These are phyloP conservation scores for Ailanthus altissimus DNA, from an alignment of 345 rosid genomes.

Conservation along the genomic window DNA sequence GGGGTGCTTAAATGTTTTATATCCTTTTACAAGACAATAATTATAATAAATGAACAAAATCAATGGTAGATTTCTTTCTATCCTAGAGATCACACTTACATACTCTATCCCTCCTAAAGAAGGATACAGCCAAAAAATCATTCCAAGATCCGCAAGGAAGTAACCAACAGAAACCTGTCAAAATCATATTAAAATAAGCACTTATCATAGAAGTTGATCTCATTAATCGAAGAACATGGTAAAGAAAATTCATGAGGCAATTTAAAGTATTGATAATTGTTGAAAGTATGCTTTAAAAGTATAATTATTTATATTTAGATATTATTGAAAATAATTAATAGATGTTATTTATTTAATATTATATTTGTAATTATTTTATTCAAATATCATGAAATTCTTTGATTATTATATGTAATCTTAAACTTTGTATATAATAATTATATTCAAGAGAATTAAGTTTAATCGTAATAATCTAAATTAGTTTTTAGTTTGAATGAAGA, in stretches of 20 bases:
- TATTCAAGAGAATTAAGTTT: too few species aligned
- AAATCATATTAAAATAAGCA: slow-evolving; percentile 5
- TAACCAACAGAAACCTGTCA: slow-evolving; percentile 87
- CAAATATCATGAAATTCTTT: too few species aligned
- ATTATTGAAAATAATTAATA: too few species aligned
- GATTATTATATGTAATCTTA: too few species aligned
- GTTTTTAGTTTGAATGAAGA: too few species aligned
- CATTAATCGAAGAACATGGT: not conserved
- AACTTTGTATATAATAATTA: too few species aligned
- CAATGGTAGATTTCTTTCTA: not conserved
- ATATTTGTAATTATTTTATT: too few species aligned
- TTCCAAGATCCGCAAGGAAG: slow-evolving; percentile 74
- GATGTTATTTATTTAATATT: too few species aligned
- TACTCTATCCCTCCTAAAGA: slow-evolving; percentile 84
- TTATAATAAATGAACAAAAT: not conserved
- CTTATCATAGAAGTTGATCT: not conserved
- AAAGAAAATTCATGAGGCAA: slow-evolving; percentile 8
- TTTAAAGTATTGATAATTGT: not conserved
- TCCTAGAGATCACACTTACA: slow-evolving; percentile 47
- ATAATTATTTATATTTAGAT: too few species aligned
- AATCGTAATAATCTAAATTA: too few species aligned
- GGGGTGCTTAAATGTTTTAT: not conserved
- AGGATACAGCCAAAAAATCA: slow-evolving; percentile 85
- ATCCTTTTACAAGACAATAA: not conserved
- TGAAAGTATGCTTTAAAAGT: too few species aligned